Evolutionary conservation across 108 stramenopile genomes (phyloP), one percentile per base, ranked within the genome.

Genomic region (Asterionellopsis glacialis): DNA sequence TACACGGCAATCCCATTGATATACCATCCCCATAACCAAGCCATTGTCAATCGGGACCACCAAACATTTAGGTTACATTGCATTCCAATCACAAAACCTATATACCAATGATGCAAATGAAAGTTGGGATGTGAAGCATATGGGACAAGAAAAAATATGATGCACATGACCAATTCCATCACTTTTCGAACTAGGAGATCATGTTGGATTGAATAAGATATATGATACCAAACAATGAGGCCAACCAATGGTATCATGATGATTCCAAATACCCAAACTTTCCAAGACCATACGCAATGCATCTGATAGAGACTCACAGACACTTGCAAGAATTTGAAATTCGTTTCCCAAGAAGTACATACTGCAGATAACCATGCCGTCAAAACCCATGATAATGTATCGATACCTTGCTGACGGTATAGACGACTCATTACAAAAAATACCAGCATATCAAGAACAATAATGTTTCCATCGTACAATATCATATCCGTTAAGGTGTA

Each of bases 81-180:
- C 83, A 84, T 81, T 16, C 83, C 83, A 11, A 81, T 1, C 18
- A 75, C 49, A 77, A 75, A 81, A 33, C 74, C 74, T 21, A 64
- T 68, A 42, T 50, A 81, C 88, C 87, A 88, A 61, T 88, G 87
- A 57, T 88, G 87, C 19, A 88, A 71, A 57, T 88, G 87, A 60
- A 84, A 78, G 44, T 84, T 82, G 12, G 55, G 56, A 22, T 68
- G 54, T 38, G 70, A 41, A 13, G 63, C 18, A 45, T 69, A 68
- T 16, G 83, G 83, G 21, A 72, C 38, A 21, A 81, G 39, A 38
- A 79, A 88, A 0, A 82, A 52, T 15, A 65, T 51, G 11, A 73
- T 38, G 18, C 59, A 59, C n/a, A 81, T 51, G 0, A 42, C 16
- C 41, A 77, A 18, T 61, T 88, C 87, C 13, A 75, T 45, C 9